Evolutionary conservation across 192 early-diverging fungal genomes (phyloP).

Genomic region (Chytriomyces hyalinus): DNA sequence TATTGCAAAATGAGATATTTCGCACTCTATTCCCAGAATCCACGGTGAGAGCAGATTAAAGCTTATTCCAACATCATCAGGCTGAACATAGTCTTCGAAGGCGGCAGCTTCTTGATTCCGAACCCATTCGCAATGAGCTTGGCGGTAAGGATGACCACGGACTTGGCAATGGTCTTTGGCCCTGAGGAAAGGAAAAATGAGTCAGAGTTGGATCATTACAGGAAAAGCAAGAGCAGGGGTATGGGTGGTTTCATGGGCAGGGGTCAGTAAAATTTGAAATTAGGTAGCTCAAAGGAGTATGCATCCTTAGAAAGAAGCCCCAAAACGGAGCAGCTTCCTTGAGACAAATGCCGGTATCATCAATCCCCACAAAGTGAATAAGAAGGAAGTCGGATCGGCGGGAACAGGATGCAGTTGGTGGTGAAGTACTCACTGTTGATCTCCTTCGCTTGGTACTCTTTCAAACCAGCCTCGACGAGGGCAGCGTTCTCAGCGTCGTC

Average conservation of each 20-base stretch:
- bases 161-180: slow-evolving; percentile 89
- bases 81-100: slow-evolving; percentile 87
- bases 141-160: slow-evolving; percentile 77
- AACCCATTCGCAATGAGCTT: slow-evolving; percentile 85
- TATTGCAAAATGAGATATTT: slow-evolving; percentile 20
- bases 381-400: slow-evolving; percentile 4
- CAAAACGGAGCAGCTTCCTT: slow-evolving; percentile 33
- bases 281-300: slow-evolving; percentile 42
- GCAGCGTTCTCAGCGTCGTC: slow-evolving; percentile 90
- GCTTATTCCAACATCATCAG: slow-evolving; percentile 36
- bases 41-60: not conserved
- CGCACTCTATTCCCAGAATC: not conserved
- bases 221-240: slow-evolving; percentile 9
- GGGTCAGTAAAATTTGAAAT: slow-evolving; percentile 36
- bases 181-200: slow-evolving; percentile 16
- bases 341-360: slow-evolving; percentile 48
- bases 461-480: slow-evolving; percentile 85
- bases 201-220: not conserved
- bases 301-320: slow-evolving; percentile 9
- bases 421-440: slow-evolving; percentile 57
- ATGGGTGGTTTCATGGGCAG: slow-evolving; percentile 3
- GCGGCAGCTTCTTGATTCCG: slow-evolving; percentile 92
- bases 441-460: slow-evolving; percentile 92
- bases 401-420: not conserved
- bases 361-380: slow-evolving; percentile 2